phyloP scores from a whole-genome alignment of 306 rosid species.

The Cucurbita maxima region DNA sequence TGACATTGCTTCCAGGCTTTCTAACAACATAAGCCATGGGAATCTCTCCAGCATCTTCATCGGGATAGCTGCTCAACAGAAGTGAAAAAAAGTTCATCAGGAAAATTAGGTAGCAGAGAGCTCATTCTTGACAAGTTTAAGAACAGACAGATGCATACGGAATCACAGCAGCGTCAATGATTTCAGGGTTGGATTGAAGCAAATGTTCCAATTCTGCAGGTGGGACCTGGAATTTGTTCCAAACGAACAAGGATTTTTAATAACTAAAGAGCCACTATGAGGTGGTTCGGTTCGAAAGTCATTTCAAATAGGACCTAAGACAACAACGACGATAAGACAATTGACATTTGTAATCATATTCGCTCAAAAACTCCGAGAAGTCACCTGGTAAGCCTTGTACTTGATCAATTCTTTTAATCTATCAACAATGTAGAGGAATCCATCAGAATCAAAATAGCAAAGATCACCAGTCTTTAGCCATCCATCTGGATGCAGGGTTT shows the following conservation, averaged over 20 bases:
- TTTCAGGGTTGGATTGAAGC: constrained; percentile 53
- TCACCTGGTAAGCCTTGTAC: constrained; percentile 88
- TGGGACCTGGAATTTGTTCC: constrained; percentile 52
- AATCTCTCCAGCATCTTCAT: constrained; percentile 80
- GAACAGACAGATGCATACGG: constrained; percentile 38
- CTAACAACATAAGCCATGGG: constrained; percentile 89
- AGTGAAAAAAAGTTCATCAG: background rate
- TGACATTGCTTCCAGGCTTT: constrained; percentile 54
- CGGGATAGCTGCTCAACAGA: constrained; percentile 51
- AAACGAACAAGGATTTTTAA: background rate
- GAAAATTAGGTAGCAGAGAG: background rate
- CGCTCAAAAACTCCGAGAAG: background rate
- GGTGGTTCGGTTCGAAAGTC: background rate
- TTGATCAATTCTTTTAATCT: constrained; percentile 86
- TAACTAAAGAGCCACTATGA: background rate
- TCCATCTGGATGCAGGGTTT: constrained; percentile 66
- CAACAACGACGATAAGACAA: background rate
- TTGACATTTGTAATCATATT: background rate
- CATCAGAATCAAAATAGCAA: constrained; percentile 73
- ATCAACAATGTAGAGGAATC: constrained; percentile 67
- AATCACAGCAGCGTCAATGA: constrained; percentile 73
- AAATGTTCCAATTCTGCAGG: constrained; percentile 82
- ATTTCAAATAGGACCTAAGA: background rate
- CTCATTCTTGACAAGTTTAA: background rate
- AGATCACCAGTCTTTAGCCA: constrained; percentile 97